phyloP scores from a whole-genome alignment of 371 early-diverging fungal species.

The Mucor lusitanicus region DNA sequence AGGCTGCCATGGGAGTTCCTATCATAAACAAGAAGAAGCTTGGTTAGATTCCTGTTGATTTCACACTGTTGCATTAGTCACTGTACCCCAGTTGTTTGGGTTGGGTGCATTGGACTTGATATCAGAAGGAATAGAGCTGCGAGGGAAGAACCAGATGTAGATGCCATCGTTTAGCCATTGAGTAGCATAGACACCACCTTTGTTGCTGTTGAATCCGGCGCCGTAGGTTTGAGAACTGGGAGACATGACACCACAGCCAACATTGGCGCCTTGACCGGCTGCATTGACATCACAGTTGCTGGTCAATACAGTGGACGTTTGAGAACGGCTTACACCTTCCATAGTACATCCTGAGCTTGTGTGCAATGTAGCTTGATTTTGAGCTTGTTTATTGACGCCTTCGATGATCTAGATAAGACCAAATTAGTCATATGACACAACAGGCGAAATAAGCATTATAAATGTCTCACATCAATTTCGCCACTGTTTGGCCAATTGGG shows the following conservation, averaged over 20 bases:
- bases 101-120: conserved; percentile 21
- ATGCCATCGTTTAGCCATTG: conserved; percentile 27
- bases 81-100: conserved; percentile 28
- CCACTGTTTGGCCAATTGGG: conserved; percentile 36
- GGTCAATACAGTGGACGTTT: neutral
- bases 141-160: conserved; percentile 36
- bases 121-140: conserved; percentile 33
- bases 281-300: conserved; percentile 19
- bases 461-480: conserved; percentile 34
- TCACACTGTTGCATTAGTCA: neutral
- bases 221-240: conserved; percentile 25
- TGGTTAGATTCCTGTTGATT: neutral
- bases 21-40: neutral
- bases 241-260: conserved; percentile 26
- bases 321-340: neutral
- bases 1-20: conserved; percentile 25
- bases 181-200: conserved; percentile 46
- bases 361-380: conserved; percentile 24
- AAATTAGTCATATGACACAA: neutral
- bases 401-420: conserved; percentile 33
- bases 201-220: conserved; percentile 26
- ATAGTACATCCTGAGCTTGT: conserved; percentile 23
- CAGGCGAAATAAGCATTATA: neutral
- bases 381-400: conserved; percentile 29
- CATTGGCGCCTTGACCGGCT: conserved; percentile 19